Evolutionary conservation across 2,329 filamentous ascomycete genomes (phyloP).

Genomic region (Teratosphaeria gauchensis): DNA sequence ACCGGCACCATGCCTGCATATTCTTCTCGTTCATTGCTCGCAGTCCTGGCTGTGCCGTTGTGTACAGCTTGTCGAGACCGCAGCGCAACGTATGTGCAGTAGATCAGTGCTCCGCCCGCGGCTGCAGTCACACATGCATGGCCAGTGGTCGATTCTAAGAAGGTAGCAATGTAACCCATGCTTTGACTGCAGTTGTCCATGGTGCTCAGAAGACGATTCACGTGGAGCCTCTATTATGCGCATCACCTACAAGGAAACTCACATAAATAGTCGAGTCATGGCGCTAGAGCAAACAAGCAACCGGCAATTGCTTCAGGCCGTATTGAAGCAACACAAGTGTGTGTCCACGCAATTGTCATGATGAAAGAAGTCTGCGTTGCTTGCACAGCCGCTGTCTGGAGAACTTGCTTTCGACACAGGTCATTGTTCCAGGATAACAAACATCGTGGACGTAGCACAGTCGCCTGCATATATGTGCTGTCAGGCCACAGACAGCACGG

Average conservation of each 20-base stretch:
- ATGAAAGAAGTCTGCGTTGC: neutral
- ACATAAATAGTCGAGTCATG: neutral
- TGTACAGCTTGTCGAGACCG: neutral
- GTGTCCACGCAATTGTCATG: neutral
- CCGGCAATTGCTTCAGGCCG: neutral
- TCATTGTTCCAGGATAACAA: neutral
- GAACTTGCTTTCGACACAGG: neutral
- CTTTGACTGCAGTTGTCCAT: neutral
- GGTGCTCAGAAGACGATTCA: neutral
- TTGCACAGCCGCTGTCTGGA: neutral
- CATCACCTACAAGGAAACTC: neutral
- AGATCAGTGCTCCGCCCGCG: neutral
- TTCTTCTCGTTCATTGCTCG: neutral
- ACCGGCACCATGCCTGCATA: slow-evolving; percentile 20
- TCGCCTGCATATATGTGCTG: neutral
- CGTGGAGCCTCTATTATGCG: neutral
- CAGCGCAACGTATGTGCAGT: neutral
- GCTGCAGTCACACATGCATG: neutral
- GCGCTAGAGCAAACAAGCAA: neutral
- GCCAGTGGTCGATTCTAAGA: neutral
- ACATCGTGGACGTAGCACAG: neutral
- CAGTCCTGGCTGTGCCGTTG: neutral
- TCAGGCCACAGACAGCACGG: neutral
- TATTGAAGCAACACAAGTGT: neutral
- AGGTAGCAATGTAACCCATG: neutral